These are phyloP conservation scores for Verticillium albo-atrum DNA, from an alignment of 2,329 filamentous ascomycete genomes.

Conservation along the genomic window DNA sequence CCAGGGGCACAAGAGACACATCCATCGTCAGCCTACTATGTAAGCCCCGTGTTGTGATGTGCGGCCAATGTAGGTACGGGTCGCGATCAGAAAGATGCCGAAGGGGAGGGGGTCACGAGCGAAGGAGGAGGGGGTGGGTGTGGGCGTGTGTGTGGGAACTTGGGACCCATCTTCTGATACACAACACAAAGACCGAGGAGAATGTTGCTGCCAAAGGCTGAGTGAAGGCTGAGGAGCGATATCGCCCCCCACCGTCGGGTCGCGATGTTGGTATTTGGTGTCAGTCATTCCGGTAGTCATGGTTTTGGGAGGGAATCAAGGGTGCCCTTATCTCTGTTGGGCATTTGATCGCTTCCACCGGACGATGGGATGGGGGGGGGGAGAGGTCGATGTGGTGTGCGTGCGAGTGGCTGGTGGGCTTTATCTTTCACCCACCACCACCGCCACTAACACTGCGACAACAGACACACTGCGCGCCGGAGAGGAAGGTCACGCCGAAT, in stretches of 20 bases:
- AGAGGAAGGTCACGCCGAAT: background rate
- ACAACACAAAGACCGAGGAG: background rate
- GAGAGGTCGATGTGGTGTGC: background rate
- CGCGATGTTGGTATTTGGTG: background rate
- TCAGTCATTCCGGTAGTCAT: background rate
- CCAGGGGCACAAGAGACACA: background rate
- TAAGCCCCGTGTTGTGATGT: background rate
- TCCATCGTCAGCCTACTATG: background rate
- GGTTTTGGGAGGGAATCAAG: too few relatives aligned
- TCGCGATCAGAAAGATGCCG: background rate
- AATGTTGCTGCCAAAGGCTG: background rate
- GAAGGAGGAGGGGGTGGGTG: background rate
- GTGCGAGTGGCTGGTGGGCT: background rate
- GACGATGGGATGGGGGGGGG: background rate
- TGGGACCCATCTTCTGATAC: background rate
- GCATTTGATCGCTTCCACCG: too few relatives aligned
- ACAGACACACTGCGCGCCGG: background rate
- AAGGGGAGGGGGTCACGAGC: background rate
- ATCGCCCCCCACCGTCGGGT: background rate
- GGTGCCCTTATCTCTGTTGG: background rate
- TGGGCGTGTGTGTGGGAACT: background rate
- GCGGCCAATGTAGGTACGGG: background rate
- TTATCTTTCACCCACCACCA: background rate
- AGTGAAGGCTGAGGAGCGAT: background rate
- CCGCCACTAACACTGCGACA: background rate